Evolutionary conservation across 1,139 yeast genomes (phyloP).

Genomic region (Suhomyces ambrosiae): DNA sequence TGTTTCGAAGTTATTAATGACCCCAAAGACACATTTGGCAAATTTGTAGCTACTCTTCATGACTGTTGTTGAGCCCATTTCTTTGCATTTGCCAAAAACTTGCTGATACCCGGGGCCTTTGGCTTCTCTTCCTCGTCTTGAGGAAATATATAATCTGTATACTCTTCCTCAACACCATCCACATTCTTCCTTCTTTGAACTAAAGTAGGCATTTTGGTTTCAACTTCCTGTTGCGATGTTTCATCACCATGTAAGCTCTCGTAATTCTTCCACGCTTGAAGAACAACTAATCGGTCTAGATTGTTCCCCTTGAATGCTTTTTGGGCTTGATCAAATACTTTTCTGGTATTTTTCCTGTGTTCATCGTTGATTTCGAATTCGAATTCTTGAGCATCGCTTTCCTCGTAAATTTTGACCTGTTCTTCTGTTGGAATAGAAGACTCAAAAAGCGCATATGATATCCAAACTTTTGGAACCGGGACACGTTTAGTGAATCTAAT

Average conservation of each 20-base stretch:
- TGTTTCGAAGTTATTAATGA: no score
- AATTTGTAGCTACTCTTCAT: neutral
- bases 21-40: no score
- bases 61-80: constrained; percentile 47
- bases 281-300: constrained; percentile 53
- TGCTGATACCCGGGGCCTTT: constrained; percentile 37
- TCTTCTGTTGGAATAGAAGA: constrained; percentile 60
- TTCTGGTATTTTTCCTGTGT: constrained; percentile 55
- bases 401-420: constrained; percentile 47
- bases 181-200: constrained; percentile 49
- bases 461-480: constrained; percentile 55
- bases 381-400: constrained; percentile 47
- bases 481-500: constrained; percentile 40
- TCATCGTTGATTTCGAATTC: constrained; percentile 55
- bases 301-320: constrained; percentile 42
- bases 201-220: constrained; percentile 56
- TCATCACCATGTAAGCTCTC: constrained; percentile 64
- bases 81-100: constrained; percentile 64
- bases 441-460: constrained; percentile 72
- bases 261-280: constrained; percentile 67
- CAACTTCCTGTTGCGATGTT: constrained; percentile 37
- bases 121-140: constrained; percentile 46
- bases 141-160: constrained; percentile 68
- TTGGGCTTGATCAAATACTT: constrained; percentile 59
- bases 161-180: constrained; percentile 56